Conservation (phyloP, 768 basidiomycete genomes). For the Serendipita indica region DNA sequence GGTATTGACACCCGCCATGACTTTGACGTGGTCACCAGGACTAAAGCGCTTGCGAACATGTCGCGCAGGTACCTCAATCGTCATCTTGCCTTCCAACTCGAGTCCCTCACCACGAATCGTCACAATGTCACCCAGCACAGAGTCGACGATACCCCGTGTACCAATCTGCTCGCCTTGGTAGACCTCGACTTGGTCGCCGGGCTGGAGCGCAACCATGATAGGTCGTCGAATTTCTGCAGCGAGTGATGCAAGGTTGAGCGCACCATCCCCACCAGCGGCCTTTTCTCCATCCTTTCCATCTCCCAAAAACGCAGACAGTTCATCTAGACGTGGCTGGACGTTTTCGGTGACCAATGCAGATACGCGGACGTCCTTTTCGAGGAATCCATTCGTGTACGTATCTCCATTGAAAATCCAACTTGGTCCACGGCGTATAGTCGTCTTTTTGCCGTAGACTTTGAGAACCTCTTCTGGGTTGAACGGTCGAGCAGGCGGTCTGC, state of each 20-base stretch:
- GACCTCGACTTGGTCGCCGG: constrained; percentile 94
- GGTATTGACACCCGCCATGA: constrained; percentile 86
- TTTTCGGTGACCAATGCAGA: constrained; percentile 67
- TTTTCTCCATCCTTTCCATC: constrained; percentile 51
- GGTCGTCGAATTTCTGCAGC: constrained; percentile 85
- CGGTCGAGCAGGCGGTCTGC: constrained; percentile 78
- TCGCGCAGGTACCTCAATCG: constrained; percentile 72
- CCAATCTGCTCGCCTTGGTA: constrained; percentile 95
- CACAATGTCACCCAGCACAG: constrained; percentile 76
- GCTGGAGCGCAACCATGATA: constrained; percentile 87
- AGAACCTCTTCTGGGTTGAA: constrained; percentile 90
- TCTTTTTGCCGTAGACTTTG: constrained; percentile 68
- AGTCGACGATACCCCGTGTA: constrained; percentile 81
- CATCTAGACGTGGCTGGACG: constrained; percentile 89
- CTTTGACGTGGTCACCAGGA: constrained; percentile 96
- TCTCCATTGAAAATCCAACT: constrained; percentile 79
- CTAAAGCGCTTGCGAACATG: constrained; percentile 92
- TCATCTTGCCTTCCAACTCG: constrained; percentile 75
- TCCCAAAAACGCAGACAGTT: constrained; percentile 80
- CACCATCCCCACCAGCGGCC: constrained; percentile 29
- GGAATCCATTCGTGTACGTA: constrained; percentile 86
- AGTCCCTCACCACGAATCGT: constrained; percentile 64
- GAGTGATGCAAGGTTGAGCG: constrained; percentile 69
- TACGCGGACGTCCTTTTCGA: constrained; percentile 89
- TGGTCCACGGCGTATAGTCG: constrained; percentile 51